Evolutionary conservation across 2,329 filamentous ascomycete genomes (phyloP).

Genomic region (Teratosphaeria destructans): DNA sequence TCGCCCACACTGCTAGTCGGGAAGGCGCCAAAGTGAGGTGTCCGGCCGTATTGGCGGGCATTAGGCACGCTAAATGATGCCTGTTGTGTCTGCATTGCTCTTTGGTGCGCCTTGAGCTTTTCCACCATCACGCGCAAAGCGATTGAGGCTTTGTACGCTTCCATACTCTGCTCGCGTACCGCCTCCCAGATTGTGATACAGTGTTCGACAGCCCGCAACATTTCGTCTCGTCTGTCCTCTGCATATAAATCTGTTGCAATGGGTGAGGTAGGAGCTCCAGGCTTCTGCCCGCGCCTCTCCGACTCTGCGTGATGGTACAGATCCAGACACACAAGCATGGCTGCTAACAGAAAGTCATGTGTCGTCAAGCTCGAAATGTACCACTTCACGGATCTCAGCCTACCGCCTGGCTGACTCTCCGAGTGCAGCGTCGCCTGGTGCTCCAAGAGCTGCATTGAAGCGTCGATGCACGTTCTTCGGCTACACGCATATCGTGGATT

Average conservation of each 20-base stretch:
- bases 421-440: slow-evolving; percentile 66
- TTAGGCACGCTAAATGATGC: not conserved
- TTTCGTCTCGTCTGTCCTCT: slow-evolving; percentile 51
- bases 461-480: slow-evolving; percentile 72
- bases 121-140: slow-evolving; percentile 76
- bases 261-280: slow-evolving; percentile 12
- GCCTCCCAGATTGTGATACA: slow-evolving; percentile 72
- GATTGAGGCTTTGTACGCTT: slow-evolving; percentile 76
- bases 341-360: slow-evolving; percentile 76
- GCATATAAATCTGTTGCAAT: slow-evolving; percentile 29
- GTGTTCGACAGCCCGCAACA: slow-evolving; percentile 63
- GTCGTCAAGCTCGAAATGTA: slow-evolving; percentile 70
- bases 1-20: slow-evolving; percentile 18
- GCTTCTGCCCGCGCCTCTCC: slow-evolving; percentile 25
- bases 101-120: slow-evolving; percentile 53
- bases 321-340: slow-evolving; percentile 75
- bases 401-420: slow-evolving; percentile 62
- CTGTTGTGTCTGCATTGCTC: slow-evolving; percentile 8
- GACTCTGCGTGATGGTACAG: slow-evolving; percentile 56
- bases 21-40: slow-evolving; percentile 19
- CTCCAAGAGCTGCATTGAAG: slow-evolving; percentile 68
- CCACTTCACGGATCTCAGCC: slow-evolving; percentile 64
- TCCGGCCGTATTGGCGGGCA: not conserved
- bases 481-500: slow-evolving; percentile 78
- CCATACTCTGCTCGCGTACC: slow-evolving; percentile 67